A percentile compares a stretch with the other conserved stretches of the same genome.
These are phyloP conservation scores for Colletotrichum simmondsii DNA, from an alignment of 2,329 filamentous ascomycete genomes.

Conservation along the genomic window DNA sequence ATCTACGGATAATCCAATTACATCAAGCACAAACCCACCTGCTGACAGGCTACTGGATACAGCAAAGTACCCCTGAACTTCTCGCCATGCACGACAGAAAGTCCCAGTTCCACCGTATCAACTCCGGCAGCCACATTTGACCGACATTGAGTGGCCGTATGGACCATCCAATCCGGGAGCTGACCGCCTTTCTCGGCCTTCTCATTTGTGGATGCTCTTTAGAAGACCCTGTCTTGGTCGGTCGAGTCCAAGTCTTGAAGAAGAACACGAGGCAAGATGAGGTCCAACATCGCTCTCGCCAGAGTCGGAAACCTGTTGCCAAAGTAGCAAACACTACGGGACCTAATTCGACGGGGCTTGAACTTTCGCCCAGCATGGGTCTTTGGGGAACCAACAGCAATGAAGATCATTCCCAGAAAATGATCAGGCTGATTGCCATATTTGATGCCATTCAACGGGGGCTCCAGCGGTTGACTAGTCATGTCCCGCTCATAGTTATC, in stretches of 20 bases:
- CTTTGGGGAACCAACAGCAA: neutral
- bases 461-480: conserved; percentile 25
- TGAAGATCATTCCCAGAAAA: conserved; percentile 24
- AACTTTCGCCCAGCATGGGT: neutral
- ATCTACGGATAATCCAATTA: neutral
- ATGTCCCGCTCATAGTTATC: conserved; percentile 24
- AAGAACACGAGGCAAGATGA: neutral
- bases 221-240: neutral
- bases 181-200: conserved; percentile 38
- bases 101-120: conserved; percentile 12
- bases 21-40: neutral
- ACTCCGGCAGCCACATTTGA: conserved; percentile 27
- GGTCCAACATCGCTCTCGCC: neutral
- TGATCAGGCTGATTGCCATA: conserved; percentile 14
- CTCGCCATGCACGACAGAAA: conserved; percentile 27
- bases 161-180: conserved; percentile 23
- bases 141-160: conserved; percentile 13
- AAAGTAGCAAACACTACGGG: neutral
- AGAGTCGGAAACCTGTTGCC: neutral
- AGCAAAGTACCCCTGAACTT: neutral
- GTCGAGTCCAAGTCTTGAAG: neutral
- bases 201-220: conserved; percentile 18
- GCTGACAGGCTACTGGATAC: neutral
- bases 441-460: conserved; percentile 8
- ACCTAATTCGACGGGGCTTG: neutral